Percentiles rank a stretch among this genome's conserved stretches.
phyloP scores from a whole-genome alignment of 2,329 filamentous ascomycete genomes.

The Alternaria postmessia region DNA sequence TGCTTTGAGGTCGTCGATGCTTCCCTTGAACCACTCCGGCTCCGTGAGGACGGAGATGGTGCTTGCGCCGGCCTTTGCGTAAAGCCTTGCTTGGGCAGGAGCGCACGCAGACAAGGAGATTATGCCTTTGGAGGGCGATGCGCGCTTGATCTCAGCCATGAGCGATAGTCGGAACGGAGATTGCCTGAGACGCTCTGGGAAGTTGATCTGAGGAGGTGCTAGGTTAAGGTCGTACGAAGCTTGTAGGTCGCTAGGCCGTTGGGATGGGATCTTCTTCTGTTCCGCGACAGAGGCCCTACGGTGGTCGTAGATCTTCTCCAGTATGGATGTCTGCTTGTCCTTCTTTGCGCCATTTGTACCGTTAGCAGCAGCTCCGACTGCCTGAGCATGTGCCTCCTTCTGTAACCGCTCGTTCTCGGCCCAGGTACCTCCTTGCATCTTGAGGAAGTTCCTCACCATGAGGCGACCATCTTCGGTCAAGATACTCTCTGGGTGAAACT shows the following conservation, averaged over 20 bases:
- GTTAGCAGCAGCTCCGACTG: slow-evolving; percentile 44
- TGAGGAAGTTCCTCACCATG: slow-evolving; percentile 93
- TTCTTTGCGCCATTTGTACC: slow-evolving; percentile 37
- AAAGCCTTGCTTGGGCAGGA: slow-evolving; percentile 86
- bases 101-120: slow-evolving; percentile 89
- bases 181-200: slow-evolving; percentile 79
- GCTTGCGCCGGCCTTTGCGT: slow-evolving; percentile 92
- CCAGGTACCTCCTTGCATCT: slow-evolving; percentile 91
- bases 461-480: slow-evolving; percentile 84
- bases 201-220: slow-evolving; percentile 82
- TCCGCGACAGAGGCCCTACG: slow-evolving; percentile 77
- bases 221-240: slow-evolving; percentile 85
- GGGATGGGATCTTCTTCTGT: slow-evolving; percentile 86
- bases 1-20: slow-evolving; percentile 87
- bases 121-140: slow-evolving; percentile 93
- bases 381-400: slow-evolving; percentile 45
- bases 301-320: slow-evolving; percentile 88
- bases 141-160: slow-evolving; percentile 97
- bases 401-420: slow-evolving; percentile 72
- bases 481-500: slow-evolving; percentile 98
- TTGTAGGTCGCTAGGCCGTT: slow-evolving; percentile 82
- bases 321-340: slow-evolving; percentile 79
- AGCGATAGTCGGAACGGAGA: slow-evolving; percentile 89
- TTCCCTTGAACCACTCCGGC: slow-evolving; percentile 99
- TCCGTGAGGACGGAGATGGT: slow-evolving; percentile 99